Evolutionary conservation across 257 asterid species (phyloP), one percentile per base, ranked within the genome.

Genomic region (Petunia secreta): DNA sequence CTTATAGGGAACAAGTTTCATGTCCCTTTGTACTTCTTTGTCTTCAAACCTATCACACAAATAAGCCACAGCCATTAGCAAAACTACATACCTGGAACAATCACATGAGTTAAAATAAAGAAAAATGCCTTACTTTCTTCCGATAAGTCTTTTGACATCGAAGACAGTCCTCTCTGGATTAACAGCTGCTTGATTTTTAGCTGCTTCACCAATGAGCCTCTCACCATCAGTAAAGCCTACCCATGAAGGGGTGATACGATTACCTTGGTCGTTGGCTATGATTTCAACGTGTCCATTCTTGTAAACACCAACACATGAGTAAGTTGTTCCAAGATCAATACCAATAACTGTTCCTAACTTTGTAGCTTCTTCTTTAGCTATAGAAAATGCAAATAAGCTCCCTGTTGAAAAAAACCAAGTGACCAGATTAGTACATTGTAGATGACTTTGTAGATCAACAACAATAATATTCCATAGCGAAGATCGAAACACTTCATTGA

Each of bases 191-290:
- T 83, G 94, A 85, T 91, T 92, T 90, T 92, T 92, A 3, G 92
- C 96, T 79, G 96, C 96, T 85, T 92, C 95, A 40, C 95, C 97
- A 55, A 92, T 91, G 90, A 92, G 84, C 84, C 97, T 87, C 84
- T 92, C 96, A 6, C 57, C 55, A 40, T 91, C 91, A 16, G 96
- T 89, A 89, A 92, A 92, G 40, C 82, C 94, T 46, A 91, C 97
- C 97, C 96, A 91, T 0, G 96, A 92, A 15, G 97, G 97, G 75
- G 94, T 92, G 76, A 91, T 91, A 5, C 97, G 91, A 86, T 92
- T 92, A 75, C 95, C 97, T 83, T 90, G 95, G 74, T 92, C 97
- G 14, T 92, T 92, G 1, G 93, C 93, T 90, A 92, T 91, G 55
- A 91, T 88, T 80, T 91, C 96, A 76, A 92, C 94, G 80, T 87